These are phyloP conservation scores for Globisporangium cederbergense DNA, from an alignment of 352 stramenopile genomes.

Conservation along the genomic window DNA sequence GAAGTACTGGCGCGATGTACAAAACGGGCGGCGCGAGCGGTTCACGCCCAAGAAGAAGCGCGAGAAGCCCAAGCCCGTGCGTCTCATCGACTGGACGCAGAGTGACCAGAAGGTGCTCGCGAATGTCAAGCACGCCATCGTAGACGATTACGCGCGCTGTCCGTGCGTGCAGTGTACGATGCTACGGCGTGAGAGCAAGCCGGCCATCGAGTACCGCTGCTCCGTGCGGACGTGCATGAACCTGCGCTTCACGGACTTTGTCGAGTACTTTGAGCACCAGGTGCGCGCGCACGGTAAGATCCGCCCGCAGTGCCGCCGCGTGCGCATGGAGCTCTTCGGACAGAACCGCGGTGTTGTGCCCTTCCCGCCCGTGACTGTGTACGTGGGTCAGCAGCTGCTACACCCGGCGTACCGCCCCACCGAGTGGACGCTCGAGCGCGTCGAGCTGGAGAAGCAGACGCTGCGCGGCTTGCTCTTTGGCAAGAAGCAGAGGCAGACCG, in stretches of 20 bases:
- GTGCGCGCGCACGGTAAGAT: slow-evolving; percentile 42
- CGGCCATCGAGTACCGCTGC: slow-evolving; percentile 12
- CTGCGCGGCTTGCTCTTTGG: slow-evolving; percentile 23
- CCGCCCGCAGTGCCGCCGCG: slow-evolving; percentile 29
- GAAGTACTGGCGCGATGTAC: background rate
- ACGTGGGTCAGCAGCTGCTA: slow-evolving; percentile 41
- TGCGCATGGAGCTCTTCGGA: slow-evolving; percentile 35
- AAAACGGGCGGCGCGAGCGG: background rate
- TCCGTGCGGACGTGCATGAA: slow-evolving; percentile 17
- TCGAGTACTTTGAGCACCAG: slow-evolving; percentile 58
- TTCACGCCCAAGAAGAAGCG: background rate
- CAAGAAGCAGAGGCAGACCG: slow-evolving; percentile 9
- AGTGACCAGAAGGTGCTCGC: slow-evolving; percentile 4
- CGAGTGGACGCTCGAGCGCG: slow-evolving; percentile 40
- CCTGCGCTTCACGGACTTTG: slow-evolving; percentile 32
- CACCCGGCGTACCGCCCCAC: slow-evolving; percentile 26
- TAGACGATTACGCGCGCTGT: slow-evolving; percentile 9
- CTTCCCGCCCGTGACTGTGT: slow-evolving; percentile 53
- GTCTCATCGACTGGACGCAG: slow-evolving; percentile 13
- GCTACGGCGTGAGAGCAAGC: background rate
- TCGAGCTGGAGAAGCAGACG: slow-evolving; percentile 37
- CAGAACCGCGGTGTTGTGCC: slow-evolving; percentile 27
- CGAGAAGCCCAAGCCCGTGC: background rate
- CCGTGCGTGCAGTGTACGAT: slow-evolving; percentile 16
- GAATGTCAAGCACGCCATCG: slow-evolving; percentile 1